These are phyloP conservation scores for Tricholoma flavovirens DNA, from an alignment of 768 basidiomycete genomes.

Conservation along the genomic window DNA sequence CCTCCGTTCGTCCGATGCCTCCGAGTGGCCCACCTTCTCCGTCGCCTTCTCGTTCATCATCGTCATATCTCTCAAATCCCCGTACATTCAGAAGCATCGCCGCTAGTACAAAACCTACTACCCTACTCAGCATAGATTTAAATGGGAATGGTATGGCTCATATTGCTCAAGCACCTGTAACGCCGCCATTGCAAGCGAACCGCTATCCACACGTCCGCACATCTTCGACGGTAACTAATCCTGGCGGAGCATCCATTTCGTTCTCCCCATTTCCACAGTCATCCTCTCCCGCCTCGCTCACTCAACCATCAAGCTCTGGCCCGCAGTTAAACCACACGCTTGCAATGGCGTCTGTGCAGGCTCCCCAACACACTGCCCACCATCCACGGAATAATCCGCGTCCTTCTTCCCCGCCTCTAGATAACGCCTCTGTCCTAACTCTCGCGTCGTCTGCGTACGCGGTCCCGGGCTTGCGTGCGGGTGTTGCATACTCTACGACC, in stretches of 20 bases:
- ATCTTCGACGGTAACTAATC: conserved; percentile 48
- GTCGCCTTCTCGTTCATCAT: conserved; percentile 77
- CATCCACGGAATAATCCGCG: conserved; percentile 95
- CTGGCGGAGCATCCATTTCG: conserved; percentile 56
- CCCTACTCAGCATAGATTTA: conserved; percentile 84
- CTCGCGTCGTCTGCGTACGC: conserved; percentile 92
- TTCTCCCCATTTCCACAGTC: conserved; percentile 66
- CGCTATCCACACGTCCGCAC: conserved; percentile 57
- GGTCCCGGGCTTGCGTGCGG: conserved; percentile 49
- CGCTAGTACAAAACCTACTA: conserved; percentile 93
- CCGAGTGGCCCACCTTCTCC: conserved; percentile 87
- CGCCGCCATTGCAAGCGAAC: conserved; percentile 46
- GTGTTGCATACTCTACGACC: conserved; percentile 38
- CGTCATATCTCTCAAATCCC: conserved; percentile 76
- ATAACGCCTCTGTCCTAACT: conserved; percentile 90
- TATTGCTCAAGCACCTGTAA: conserved; percentile 79
- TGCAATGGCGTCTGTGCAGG: conserved; percentile 49
- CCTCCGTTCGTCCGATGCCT: conserved; percentile 83
- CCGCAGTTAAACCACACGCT: conserved; percentile 19
- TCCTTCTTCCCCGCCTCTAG: conserved; percentile 83
- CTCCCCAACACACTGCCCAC: conserved; percentile 84
- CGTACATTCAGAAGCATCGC: conserved; percentile 78
- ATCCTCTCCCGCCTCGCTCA: conserved; percentile 36
- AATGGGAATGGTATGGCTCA: conserved; percentile 80
- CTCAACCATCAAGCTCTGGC: conserved; percentile 23